phyloP scores from a whole-genome alignment of 345 rosid species.

The Trapa bicornis region DNA sequence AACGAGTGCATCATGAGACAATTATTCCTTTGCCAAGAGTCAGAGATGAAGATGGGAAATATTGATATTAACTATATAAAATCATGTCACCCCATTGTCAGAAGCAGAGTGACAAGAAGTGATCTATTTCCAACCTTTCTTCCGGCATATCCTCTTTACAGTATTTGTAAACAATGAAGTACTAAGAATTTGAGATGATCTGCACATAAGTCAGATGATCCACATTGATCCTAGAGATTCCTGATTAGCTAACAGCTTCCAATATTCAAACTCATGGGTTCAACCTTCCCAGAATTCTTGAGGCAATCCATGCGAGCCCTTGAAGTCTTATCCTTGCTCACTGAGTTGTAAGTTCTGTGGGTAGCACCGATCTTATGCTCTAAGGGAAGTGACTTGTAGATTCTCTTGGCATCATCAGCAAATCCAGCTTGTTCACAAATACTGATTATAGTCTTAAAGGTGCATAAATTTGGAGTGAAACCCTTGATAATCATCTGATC shows the following conservation, averaged over 20 bases:
- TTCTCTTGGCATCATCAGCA: slow-evolving; percentile 46
- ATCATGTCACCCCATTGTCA: no score
- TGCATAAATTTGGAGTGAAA: slow-evolving; percentile 51
- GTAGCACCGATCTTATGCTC: slow-evolving; percentile 33
- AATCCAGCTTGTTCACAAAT: slow-evolving; percentile 67
- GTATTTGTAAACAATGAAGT: no score
- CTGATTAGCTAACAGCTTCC: neutral
- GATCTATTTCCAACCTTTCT: no score
- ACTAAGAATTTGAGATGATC: neutral
- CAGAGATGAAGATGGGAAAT: no score
- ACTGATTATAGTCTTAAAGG: slow-evolving; percentile 43
- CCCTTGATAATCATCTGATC: slow-evolving; percentile 46
- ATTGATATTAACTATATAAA: no score
- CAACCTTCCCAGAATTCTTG: slow-evolving; percentile 35
- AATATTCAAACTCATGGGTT: slow-evolving; percentile 12
- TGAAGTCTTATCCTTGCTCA: slow-evolving; percentile 27
- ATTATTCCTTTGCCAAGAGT: no score
- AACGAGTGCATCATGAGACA: no score
- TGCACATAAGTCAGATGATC: neutral
- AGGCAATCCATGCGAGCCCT: slow-evolving; percentile 19
- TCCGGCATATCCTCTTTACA: no score
- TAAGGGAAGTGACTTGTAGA: slow-evolving; percentile 38
- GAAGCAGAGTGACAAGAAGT: no score
- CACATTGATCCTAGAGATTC: neutral
- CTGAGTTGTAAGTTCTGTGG: slow-evolving; percentile 27